Conservation (phyloP, 208 protist species). For the Crithidia sp. region DNA sequence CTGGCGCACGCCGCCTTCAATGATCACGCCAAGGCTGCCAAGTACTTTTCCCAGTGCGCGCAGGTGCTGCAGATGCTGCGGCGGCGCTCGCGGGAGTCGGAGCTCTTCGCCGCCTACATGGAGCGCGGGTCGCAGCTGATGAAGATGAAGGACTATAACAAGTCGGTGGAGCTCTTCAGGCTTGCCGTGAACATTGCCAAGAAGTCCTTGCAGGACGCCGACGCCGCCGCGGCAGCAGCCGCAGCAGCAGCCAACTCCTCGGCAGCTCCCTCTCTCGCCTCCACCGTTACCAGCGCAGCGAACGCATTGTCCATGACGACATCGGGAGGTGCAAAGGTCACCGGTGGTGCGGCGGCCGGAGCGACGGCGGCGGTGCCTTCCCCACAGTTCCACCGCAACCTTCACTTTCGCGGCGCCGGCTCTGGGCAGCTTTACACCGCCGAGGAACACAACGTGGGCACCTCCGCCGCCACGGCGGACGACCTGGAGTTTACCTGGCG, state of each 20-base stretch:
- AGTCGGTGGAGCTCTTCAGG: constrained; percentile 54
- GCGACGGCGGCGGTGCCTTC: background rate
- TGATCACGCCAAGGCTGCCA: constrained; percentile 46
- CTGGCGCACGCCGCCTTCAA: constrained; percentile 63
- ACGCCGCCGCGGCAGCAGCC: constrained; percentile 17
- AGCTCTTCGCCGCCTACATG: constrained; percentile 73
- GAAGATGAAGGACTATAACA: constrained; percentile 54
- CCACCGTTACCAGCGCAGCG: constrained; percentile 18
- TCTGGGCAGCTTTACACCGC: constrained; percentile 56
- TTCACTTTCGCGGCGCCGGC: constrained; percentile 64
- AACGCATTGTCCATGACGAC: constrained; percentile 6
- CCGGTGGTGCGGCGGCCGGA: background rate
- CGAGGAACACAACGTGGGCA: constrained; percentile 51
- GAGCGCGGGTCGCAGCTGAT: constrained; percentile 81
- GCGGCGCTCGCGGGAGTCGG: constrained; percentile 37
- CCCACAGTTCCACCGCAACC: constrained; percentile 36
- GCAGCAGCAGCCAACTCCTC: constrained; percentile 7
- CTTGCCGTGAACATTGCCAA: constrained; percentile 67
- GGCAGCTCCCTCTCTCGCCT: background rate
- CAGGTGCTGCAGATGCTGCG: constrained; percentile 53
- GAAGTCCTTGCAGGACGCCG: constrained; percentile 33
- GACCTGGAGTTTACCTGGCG: constrained; percentile 66
- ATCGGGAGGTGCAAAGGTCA: background rate
- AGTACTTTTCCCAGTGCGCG: constrained; percentile 77
- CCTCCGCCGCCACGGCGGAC: constrained; percentile 26